Evolutionary conservation across 495 filamentous ascomycete genomes (phyloP), one percentile per base, ranked within the genome.

Genomic region (Tuber umbilicatum): DNA sequence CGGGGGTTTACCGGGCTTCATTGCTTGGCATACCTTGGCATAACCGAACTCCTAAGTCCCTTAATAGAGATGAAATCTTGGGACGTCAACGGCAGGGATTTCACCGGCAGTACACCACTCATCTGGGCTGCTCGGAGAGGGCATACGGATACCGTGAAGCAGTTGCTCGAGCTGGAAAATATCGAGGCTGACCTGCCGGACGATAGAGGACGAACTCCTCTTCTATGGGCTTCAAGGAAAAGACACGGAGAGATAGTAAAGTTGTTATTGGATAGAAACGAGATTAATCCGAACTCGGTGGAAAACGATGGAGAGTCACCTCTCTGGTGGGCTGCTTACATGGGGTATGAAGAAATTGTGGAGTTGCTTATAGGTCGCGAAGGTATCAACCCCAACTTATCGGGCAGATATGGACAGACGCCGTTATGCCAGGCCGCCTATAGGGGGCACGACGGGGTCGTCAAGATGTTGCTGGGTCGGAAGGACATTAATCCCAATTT

Each of bases 291-390:
- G 55, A 64, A 64, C 55, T 64, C 55, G 27, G 16, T 10, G 12
- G 55, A 31, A 64, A 64, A 64, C 17, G 55, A 35, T 35, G 55
- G 55, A 35, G 55, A 64, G 55, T 64, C 55, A 16, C 27, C 55
- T 31, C 55, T 64, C 27, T 64, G 27, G 55, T 64, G 70, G 43
- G 68, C 68, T 42, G 69, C 73, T 14, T 19, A 47, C 39, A 16
- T 39, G 37, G 42, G 68, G 21, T 47, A 71, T 12, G 23, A 70
- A 14, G 41, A 71, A 19, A n/a, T 74, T 40, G 69, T 74, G n/a
- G n/a, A 67, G 38, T 17, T 27, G 69, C 45, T 74, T 17, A 19
- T 72, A 2, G 45, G 42, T 64, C 14, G 55, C 55, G 27, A 64
- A 64, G 55, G 55, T 35, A 64, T 64, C 55, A 35, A 64, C 27